phyloP scores from a whole-genome alignment of 257 asterid species.

The Asclepias syriaca region DNA sequence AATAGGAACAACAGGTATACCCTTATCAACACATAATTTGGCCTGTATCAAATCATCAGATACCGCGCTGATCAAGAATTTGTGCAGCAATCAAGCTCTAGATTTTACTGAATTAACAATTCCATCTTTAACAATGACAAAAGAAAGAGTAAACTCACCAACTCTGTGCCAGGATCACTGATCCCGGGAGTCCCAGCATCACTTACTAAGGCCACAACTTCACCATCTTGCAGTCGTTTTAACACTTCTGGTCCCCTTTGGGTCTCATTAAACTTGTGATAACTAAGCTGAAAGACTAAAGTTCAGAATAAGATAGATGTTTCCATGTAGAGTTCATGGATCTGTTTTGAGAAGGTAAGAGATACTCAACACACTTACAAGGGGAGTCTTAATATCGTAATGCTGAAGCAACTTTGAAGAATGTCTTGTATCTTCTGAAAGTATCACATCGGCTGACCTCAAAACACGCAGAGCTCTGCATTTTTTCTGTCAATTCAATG shows the following conservation, averaged over 20 bases:
- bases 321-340: background rate
- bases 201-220: slow-evolving; percentile 79
- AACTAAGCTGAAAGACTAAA: slow-evolving; percentile 80
- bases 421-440: slow-evolving; percentile 93
- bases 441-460: slow-evolving; percentile 80
- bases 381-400: slow-evolving; percentile 80
- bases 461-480: slow-evolving; percentile 78
- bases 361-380: slow-evolving; percentile 46
- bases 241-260: slow-evolving; percentile 73
- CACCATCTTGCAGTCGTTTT: slow-evolving; percentile 63
- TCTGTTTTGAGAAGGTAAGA: background rate
- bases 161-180: slow-evolving; percentile 89
- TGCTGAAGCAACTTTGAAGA: slow-evolving; percentile 83
- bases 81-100: background rate
- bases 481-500: slow-evolving; percentile 1
- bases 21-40: slow-evolving; percentile 55
- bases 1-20: slow-evolving; percentile 70
- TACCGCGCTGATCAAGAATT: background rate
- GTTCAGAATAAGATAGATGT: slow-evolving; percentile 35
- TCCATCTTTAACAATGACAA: background rate
- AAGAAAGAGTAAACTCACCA: slow-evolving; percentile 45
- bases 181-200: slow-evolving; percentile 98
- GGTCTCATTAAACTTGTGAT: slow-evolving; percentile 89
- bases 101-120: background rate
- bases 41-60: slow-evolving; percentile 40